phyloP scores from a whole-genome alignment of 2,329 filamentous ascomycete species.

The Diplocarpon rosae region DNA sequence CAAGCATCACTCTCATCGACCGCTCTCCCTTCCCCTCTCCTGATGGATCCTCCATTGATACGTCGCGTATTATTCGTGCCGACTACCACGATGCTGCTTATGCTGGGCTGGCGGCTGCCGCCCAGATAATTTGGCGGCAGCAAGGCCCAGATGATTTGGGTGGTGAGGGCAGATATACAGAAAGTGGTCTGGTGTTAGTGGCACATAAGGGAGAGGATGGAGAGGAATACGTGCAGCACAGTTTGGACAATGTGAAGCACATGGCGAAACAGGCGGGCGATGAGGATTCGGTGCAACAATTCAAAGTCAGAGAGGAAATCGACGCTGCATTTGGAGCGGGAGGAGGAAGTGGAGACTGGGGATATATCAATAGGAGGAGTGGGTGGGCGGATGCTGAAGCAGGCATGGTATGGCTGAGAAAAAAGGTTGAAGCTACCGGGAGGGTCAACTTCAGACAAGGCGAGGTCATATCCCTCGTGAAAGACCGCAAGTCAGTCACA shows the following conservation, averaged over 20 bases:
- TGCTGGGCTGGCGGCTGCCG: conserved; percentile 58
- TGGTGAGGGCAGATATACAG: conserved; percentile 54
- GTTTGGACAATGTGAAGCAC: conserved; percentile 46
- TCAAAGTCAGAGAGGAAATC: conserved; percentile 37
- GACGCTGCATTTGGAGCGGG: conserved; percentile 35
- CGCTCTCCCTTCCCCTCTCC: conserved; percentile 45
- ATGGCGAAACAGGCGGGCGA: conserved; percentile 27
- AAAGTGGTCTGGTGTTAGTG: conserved; percentile 57
- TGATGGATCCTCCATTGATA: conserved; percentile 51
- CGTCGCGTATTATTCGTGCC: conserved; percentile 51
- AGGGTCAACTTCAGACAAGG: conserved; percentile 42
- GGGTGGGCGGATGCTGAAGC: conserved; percentile 75
- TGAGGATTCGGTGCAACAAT: conserved; percentile 24
- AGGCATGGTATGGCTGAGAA: conserved; percentile 51
- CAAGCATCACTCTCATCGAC: conserved; percentile 49
- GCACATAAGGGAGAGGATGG: conserved; percentile 35
- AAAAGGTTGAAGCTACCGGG: conserved; percentile 21
- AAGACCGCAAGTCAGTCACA: conserved; percentile 27
- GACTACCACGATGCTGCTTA: conserved; percentile 81
- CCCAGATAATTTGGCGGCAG: conserved; percentile 59
- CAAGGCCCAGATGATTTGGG: conserved; percentile 39
- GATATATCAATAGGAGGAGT: conserved; percentile 62
- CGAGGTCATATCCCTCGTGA: conserved; percentile 21
- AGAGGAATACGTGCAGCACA: conserved; percentile 44
- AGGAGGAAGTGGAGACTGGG: conserved; percentile 47